Evolutionary conservation across 192 early-diverging fungal species (phyloP).

Genomic region (Irineochytrium annulatum): DNA sequence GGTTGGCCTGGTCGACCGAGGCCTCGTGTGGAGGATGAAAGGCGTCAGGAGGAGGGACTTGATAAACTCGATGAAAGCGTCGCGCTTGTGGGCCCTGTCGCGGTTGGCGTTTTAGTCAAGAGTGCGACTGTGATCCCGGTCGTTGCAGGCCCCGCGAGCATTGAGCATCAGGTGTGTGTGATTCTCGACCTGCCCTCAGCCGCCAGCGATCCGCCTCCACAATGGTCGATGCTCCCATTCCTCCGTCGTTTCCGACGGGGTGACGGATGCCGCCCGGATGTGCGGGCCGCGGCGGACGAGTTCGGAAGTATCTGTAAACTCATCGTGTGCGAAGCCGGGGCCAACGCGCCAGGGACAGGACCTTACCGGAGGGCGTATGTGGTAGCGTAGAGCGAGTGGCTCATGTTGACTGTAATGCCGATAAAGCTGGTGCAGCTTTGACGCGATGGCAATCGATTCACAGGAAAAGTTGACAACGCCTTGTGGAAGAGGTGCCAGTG

Average conservation of each 20-base stretch:
- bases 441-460: too few species aligned
- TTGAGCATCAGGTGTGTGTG: background rate
- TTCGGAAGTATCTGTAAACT: background rate
- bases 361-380: background rate
- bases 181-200: background rate
- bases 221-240: background rate
- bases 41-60: slow-evolving; percentile 82
- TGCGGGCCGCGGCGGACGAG: too few species aligned
- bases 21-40: slow-evolving; percentile 72
- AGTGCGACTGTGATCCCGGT: background rate
- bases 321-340: background rate
- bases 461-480: too few species aligned
- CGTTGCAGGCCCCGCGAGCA: background rate
- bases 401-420: too few species aligned
- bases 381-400: background rate
- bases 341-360: background rate
- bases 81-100: slow-evolving; percentile 78
- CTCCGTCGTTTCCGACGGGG: background rate
- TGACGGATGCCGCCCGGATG: background rate
- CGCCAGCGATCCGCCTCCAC: background rate
- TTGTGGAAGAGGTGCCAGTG: too few species aligned
- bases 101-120: background rate
- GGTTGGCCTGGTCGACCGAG: slow-evolving; percentile 10
- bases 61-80: slow-evolving; percentile 84
- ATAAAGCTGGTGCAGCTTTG: too few species aligned